Conservation (phyloP, 169 alveolate species). For the Nephromyces sp. region DNA sequence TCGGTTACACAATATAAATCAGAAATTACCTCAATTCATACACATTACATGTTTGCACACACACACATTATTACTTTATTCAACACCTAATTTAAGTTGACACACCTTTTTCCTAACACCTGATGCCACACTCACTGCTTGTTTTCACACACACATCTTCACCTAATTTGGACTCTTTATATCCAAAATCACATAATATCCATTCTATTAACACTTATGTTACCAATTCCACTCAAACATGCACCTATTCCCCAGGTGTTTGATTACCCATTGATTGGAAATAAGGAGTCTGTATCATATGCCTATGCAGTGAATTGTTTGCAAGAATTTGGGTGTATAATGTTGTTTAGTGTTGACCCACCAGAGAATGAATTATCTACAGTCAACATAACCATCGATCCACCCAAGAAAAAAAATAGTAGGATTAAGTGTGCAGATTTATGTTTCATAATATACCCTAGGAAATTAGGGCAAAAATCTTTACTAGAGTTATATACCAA, state of each 20-base stretch:
- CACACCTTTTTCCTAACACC: no score
- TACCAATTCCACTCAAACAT: no score
- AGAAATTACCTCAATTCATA: no score
- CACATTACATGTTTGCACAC: no score
- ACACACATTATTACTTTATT: no score
- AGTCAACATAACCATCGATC: background rate
- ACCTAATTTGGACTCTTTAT: no score
- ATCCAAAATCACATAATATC: no score
- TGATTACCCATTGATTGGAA: constrained; percentile 51
- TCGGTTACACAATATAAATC: no score
- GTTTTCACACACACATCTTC: no score
- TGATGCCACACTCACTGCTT: no score
- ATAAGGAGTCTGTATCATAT: constrained; percentile 41
- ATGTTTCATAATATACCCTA: constrained; percentile 41
- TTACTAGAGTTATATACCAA: constrained; percentile 41
- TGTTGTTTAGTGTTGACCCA: constrained; percentile 43
- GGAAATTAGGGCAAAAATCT: constrained; percentile 38
- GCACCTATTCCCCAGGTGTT: constrained; percentile 13
- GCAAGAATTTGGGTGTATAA: constrained; percentile 50
- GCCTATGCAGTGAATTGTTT: constrained; percentile 46
- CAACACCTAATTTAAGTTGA: no score
- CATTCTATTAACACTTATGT: no score
- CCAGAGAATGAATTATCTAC: constrained; percentile 31
- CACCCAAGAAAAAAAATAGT: constrained; percentile 25
- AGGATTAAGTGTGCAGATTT: constrained; percentile 44